These are phyloP conservation scores for Naganishia vishniacii DNA, from an alignment of 768 basidiomycete genomes.

Conservation along the genomic window DNA sequence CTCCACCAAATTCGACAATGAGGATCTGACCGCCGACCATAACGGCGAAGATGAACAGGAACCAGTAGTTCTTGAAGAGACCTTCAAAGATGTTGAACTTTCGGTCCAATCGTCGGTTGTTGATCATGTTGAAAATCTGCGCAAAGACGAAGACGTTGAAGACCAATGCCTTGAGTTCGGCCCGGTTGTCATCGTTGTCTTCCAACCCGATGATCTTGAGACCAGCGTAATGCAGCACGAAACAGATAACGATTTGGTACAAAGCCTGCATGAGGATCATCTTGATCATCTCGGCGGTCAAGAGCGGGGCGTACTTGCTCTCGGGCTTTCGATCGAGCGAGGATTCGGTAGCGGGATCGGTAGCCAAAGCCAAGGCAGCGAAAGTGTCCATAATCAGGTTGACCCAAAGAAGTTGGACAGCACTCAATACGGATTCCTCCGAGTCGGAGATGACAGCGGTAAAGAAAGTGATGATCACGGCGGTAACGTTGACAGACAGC, in stretches of 20 bases:
- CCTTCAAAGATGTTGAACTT: slow-evolving; percentile 85
- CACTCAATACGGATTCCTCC: slow-evolving; percentile 81
- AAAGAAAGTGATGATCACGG: slow-evolving; percentile 87
- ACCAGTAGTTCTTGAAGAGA: slow-evolving; percentile 71
- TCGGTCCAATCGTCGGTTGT: slow-evolving; percentile 78
- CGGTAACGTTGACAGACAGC: slow-evolving; percentile 74
- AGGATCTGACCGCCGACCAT: slow-evolving; percentile 81
- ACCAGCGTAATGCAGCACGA: slow-evolving; percentile 86
- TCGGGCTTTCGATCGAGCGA: slow-evolving; percentile 82
- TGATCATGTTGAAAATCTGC: slow-evolving; percentile 93
- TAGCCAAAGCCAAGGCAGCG: slow-evolving; percentile 93
- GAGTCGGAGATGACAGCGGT: slow-evolving; percentile 72
- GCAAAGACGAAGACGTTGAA: slow-evolving; percentile 99
- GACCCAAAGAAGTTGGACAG: slow-evolving; percentile 83
- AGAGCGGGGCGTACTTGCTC: slow-evolving; percentile 77
- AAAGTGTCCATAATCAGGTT: slow-evolving; percentile 77
- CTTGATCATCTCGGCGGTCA: slow-evolving; percentile 92
- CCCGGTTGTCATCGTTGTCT: slow-evolving; percentile 27
- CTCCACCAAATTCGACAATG: slow-evolving; percentile 84
- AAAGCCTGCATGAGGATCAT: slow-evolving; percentile 84
- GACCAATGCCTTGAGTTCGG: slow-evolving; percentile 71
- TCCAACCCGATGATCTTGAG: slow-evolving; percentile 59
- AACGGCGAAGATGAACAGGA: slow-evolving; percentile 73
- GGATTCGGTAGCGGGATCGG: slow-evolving; percentile 78
- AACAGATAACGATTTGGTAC: slow-evolving; percentile 75